phyloP scores from a whole-genome alignment of 139 green algal species.

The Auxenochlorella protothecoides region DNA sequence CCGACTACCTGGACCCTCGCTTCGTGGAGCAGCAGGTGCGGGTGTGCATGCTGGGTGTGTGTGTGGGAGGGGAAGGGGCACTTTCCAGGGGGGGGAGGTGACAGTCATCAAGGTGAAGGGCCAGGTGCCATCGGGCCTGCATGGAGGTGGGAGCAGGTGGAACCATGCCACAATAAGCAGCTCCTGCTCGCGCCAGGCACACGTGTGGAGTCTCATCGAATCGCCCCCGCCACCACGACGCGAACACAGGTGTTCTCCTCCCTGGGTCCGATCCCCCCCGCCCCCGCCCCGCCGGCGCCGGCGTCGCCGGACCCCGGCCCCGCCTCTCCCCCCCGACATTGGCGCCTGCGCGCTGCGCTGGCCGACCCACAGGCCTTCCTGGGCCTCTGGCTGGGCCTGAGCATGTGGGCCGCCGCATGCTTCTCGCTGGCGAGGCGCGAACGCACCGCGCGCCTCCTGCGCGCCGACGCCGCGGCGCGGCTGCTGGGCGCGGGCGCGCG shows the following conservation, averaged over 20 bases:
- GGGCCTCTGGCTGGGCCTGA: constrained; percentile 1
- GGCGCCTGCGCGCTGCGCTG: constrained; percentile 35
- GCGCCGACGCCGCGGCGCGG: neutral
- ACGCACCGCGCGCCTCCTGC: constrained; percentile 8
- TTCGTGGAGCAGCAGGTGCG: too few relatives aligned
- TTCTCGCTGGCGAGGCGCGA: constrained; percentile 5
- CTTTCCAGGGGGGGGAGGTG: too few relatives aligned
- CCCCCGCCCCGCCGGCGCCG: neutral
- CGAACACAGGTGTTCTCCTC: neutral
- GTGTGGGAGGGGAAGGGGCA: too few relatives aligned
- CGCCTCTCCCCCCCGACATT: constrained; percentile 28
- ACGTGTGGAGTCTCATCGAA: neutral
- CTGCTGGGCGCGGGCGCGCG: constrained; percentile 30
- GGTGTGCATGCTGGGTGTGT: too few relatives aligned
- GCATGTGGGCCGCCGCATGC: constrained; percentile 23
- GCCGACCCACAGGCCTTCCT: constrained; percentile 7
- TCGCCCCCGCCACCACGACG: constrained; percentile 1
- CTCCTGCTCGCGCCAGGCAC: neutral
- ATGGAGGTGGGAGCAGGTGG: neutral
- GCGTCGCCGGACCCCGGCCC: constrained; percentile 2
- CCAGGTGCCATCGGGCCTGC: neutral
- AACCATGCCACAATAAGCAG: constrained; percentile 1
- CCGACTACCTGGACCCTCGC: too few relatives aligned
- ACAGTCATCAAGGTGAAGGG: neutral
- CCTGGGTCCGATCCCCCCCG: constrained; percentile 4